Evolutionary conservation across 129 eudicot genomes (phyloP), one percentile per base, ranked within the genome.

Genomic region (sunflower (Helianthus annuus)): DNA sequence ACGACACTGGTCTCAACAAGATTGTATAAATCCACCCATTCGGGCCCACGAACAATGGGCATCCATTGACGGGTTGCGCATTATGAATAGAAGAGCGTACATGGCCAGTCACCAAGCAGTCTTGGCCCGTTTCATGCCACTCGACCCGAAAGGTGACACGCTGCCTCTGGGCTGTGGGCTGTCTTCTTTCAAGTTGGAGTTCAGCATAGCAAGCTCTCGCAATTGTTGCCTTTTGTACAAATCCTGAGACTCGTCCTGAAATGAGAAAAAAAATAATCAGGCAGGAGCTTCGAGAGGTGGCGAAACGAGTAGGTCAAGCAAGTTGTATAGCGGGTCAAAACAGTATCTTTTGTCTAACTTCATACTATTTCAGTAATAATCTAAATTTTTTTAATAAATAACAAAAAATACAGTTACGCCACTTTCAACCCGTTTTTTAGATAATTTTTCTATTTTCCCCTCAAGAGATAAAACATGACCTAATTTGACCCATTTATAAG

Each of bases 161-260:
- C 97, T 91, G 34, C 93, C 93, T 67, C 96, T 83, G 8, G 96
- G 92, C 48, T 84, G 90, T 4, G 97, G 97, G 64, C 97, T 88
- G 27, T 86, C 92, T 83, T 91, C 97, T 79, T 85, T 79, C 38
- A 88, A 79, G 71, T 73, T 89, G 44, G 86, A 79, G 69, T 91
- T 91, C 63, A 91, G 83, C 91, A 91, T 66, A 1, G 97, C 97
- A 7, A 91, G 87, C 68, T 91, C 97, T 58, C 97, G 75, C 19
- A 91, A 79, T 36, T 91, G 96, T 64, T 86, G 92, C 77, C 90
- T 76, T 71, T 91, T 91, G 66, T 84, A 86, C 56, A 88, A 39
- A 78, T 91, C 97, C 60, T 82, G 92, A 2, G 97, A 86, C 59
- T 88, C 92, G n/a, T 91, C 96, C 97, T 91, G 79, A 77, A 69